These are phyloP conservation scores for Penicillium salamii DNA, from an alignment of 495 filamentous ascomycete species.

Conservation along the genomic window DNA sequence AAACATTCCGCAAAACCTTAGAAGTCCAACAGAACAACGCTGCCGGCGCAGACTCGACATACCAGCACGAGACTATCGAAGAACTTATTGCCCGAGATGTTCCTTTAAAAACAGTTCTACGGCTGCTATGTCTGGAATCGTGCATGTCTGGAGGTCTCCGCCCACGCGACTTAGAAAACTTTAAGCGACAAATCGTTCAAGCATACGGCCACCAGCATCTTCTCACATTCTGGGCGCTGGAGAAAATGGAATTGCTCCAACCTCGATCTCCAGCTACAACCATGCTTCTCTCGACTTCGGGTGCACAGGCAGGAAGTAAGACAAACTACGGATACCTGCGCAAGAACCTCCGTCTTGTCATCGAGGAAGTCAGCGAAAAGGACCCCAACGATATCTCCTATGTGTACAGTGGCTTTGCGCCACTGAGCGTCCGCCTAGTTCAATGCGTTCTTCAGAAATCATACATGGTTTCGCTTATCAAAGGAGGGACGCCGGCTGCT, in stretches of 20 bases:
- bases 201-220: constrained; percentile 95
- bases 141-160: constrained; percentile 86
- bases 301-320: constrained; percentile 56
- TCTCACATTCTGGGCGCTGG: constrained; percentile 82
- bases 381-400: constrained; percentile 97
- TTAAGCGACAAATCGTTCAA: constrained; percentile 83
- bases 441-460: constrained; percentile 93
- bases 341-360: constrained; percentile 80
- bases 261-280: constrained; percentile 66
- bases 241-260: constrained; percentile 82
- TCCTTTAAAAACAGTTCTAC: constrained; percentile 73
- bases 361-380: constrained; percentile 95
- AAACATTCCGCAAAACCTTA: constrained; percentile 80
- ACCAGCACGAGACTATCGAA: constrained; percentile 85
- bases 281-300: constrained; percentile 65
- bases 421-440: constrained; percentile 88
- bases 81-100: constrained; percentile 87
- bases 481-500: constrained; percentile 48
- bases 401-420: constrained; percentile 95
- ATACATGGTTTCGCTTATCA: constrained; percentile 67
- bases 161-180: constrained; percentile 79
- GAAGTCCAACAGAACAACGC: constrained; percentile 96
- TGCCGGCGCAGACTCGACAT: constrained; percentile 83
- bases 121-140: constrained; percentile 87
- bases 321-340: constrained; percentile 91